These are phyloP conservation scores for Botrytis tulipae DNA, from an alignment of 2,329 filamentous ascomycete genomes.

Conservation along the genomic window DNA sequence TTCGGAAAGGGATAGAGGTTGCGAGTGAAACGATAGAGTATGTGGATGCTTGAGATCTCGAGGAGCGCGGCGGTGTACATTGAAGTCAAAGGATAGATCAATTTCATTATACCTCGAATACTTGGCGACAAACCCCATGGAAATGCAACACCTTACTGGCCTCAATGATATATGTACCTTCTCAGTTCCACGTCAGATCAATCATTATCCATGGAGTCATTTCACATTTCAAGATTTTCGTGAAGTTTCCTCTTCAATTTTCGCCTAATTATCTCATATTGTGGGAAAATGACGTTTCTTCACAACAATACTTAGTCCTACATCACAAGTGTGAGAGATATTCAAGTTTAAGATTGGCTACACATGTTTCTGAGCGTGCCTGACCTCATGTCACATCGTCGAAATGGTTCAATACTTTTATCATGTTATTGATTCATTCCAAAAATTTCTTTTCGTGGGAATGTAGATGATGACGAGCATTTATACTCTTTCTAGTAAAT, in stretches of 20 bases:
- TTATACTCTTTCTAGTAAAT: not conserved
- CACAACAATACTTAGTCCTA: not conserved
- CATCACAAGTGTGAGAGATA: not conserved
- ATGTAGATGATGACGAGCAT: not conserved
- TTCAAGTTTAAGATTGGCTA: not conserved
- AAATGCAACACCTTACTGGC: not conserved
- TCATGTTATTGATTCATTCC: not conserved
- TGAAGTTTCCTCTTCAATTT: not conserved
- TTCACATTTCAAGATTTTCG: not conserved
- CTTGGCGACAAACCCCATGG: not conserved
- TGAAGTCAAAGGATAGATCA: slow-evolving; percentile 29
- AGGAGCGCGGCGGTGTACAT: slow-evolving; percentile 26
- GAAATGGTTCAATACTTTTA: not conserved
- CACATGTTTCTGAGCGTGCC: not conserved
- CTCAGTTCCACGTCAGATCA: not conserved
- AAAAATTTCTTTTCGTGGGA: not conserved
- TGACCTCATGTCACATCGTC: not conserved
- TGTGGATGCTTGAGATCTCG: not conserved
- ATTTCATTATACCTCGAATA: slow-evolving; percentile 16
- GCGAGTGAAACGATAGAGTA: not conserved
- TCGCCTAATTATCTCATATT: not conserved
- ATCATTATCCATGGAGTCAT: not conserved
- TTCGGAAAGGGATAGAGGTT: slow-evolving; percentile 54
- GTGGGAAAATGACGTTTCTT: not conserved
- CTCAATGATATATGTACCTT: not conserved